phyloP scores from a whole-genome alignment of 148 eudicot genomes.

The Fagopyrum tataricum region DNA sequence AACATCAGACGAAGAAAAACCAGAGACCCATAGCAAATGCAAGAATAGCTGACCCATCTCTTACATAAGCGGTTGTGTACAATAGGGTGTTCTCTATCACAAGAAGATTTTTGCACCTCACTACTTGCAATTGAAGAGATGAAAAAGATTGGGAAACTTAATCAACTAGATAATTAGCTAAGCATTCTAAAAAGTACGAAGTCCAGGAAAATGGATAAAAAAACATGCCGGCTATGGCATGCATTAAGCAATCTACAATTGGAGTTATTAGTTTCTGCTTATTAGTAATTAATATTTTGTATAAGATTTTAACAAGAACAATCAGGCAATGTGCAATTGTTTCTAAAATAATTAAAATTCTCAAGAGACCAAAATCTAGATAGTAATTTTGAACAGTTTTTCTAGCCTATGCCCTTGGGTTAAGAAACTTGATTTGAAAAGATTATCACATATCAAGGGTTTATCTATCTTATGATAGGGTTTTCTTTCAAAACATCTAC shows the following conservation, averaged over 20 bases:
- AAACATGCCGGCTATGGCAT: not conserved
- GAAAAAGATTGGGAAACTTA: not conserved
- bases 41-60: not conserved
- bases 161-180: not conserved
- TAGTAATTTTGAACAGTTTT: not conserved
- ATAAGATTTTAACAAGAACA: not conserved
- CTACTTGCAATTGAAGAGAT: too few relatives aligned
- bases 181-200: not conserved
- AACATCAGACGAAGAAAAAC: not conserved
- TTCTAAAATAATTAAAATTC: not conserved
- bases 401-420: too few relatives aligned
- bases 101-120: not conserved
- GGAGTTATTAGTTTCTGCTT: not conserved
- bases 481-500: too few relatives aligned
- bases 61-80: not conserved
- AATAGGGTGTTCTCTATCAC: not conserved
- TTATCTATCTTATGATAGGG: too few relatives aligned
- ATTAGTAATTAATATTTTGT: not conserved
- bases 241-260: not conserved
- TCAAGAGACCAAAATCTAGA: not conserved
- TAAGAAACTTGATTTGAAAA: too few relatives aligned
- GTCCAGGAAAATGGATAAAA: not conserved
- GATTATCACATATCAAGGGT: too few relatives aligned
- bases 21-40: not conserved
- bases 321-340: not conserved